Percentiles rank a stretch among this genome's conserved stretches.
Conservation (phyloP, 495 filamentous ascomycete species). For the Hypoxylon fragiforme region DNA sequence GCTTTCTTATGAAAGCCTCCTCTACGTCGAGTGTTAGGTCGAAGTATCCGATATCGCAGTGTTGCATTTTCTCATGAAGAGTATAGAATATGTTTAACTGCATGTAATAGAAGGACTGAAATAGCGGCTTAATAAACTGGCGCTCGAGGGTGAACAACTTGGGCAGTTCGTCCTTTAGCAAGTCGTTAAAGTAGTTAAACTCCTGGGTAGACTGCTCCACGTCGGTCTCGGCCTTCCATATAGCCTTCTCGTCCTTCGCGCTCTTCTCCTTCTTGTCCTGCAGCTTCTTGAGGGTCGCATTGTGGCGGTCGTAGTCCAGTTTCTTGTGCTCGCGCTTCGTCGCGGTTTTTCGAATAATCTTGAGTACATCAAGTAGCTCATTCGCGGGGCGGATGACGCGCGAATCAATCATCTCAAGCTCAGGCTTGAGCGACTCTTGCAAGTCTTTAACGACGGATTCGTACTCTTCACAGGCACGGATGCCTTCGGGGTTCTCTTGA, state of each 20-base stretch:
- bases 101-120: slow-evolving; percentile 99
- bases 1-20: slow-evolving; percentile 84
- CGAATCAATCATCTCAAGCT: slow-evolving; percentile 96
- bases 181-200: slow-evolving; percentile 94
- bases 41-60: slow-evolving; percentile 95
- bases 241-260: slow-evolving; percentile 94
- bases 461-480: slow-evolving; percentile 95
- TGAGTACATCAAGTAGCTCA: slow-evolving; percentile 92
- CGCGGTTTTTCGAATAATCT: slow-evolving; percentile 86
- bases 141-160: slow-evolving; percentile 90
- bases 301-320: slow-evolving; percentile 90
- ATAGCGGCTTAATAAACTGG: slow-evolving; percentile 95
- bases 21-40: slow-evolving; percentile 87
- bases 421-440: slow-evolving; percentile 82
- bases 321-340: slow-evolving; percentile 96
- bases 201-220: slow-evolving; percentile 92
- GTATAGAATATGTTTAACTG: slow-evolving; percentile 99
- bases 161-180: slow-evolving; percentile 93
- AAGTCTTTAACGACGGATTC: slow-evolving; percentile 88
- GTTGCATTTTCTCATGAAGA: slow-evolving; percentile 96
- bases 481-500: slow-evolving; percentile 92
- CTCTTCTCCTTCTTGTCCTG: slow-evolving; percentile 97
- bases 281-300: slow-evolving; percentile 82
- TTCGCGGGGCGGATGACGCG: slow-evolving; percentile 92
- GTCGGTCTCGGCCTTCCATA: slow-evolving; percentile 94